These are phyloP conservation scores for Lactarius sp. DNA, from an alignment of 768 basidiomycete genomes.

Conservation along the genomic window DNA sequence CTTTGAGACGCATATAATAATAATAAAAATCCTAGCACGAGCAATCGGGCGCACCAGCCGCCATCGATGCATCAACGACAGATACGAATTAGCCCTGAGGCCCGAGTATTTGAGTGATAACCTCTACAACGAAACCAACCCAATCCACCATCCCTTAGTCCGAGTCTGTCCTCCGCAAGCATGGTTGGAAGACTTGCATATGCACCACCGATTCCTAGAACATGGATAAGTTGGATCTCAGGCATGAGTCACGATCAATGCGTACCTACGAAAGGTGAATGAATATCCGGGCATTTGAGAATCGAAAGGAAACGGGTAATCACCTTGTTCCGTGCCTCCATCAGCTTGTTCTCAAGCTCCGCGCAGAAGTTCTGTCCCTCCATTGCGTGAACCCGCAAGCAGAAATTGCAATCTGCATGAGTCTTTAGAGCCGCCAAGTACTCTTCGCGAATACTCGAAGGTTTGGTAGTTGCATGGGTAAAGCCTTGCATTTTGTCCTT, in stretches of 20 bases:
- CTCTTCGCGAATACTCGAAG: background rate
- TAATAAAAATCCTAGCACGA: too few species aligned
- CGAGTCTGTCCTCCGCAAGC: too few species aligned
- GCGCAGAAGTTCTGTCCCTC: background rate
- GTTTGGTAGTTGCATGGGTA: background rate
- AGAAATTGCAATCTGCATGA: background rate
- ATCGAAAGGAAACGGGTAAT: background rate
- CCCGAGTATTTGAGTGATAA: background rate
- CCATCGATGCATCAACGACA: background rate
- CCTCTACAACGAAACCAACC: background rate
- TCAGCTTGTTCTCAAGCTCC: background rate
- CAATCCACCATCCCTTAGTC: too few species aligned
- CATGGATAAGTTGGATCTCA: background rate
- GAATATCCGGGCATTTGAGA: background rate
- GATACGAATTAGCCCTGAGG: background rate
- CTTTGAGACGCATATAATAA: too few species aligned
- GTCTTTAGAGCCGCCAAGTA: background rate
- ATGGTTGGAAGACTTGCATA: background rate
- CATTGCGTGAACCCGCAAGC: background rate
- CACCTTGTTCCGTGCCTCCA: background rate
- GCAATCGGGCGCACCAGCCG: too few species aligned
- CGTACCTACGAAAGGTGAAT: slow-evolving; percentile 2
- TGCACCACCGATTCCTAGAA: background rate
- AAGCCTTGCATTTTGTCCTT: background rate
- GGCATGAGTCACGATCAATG: too few species aligned